Evolutionary conservation across 495 filamentous ascomycete species (phyloP), one percentile per base, ranked within the genome.

Genomic region (Penicillium turbatum): DNA sequence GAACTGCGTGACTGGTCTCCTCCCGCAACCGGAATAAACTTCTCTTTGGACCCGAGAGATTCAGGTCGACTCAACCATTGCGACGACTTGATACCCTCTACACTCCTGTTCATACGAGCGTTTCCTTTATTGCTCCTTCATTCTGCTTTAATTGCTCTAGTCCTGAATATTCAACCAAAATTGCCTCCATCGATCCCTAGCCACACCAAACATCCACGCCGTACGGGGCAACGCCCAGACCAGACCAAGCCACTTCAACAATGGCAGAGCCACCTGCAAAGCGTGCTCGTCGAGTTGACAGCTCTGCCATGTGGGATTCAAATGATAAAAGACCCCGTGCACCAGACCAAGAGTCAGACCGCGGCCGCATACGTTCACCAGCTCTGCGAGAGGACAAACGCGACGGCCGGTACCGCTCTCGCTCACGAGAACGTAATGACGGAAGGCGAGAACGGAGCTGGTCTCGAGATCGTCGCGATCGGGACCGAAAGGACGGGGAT

Each of bases 211-310:
- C 48, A 29, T 19, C 39, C 48, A 21, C 27, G 19, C 21, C 21
- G 45, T 48, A 40, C 60, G 32, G 60, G 54, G 47, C 55, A 56
- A 57, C 60, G 30, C 39, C 49, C 31, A 43, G 38, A 34, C 38
- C 24, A 41, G 29, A 51, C 38, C 19, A 31, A 29, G 12, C 19
- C 49, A 46, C 51, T 40, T 51, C 24, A 57, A 69, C 55, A 42
- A 82, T 81, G 79, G 64, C 75, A 12, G 80, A 82, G 46, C 80
- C 77, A 21, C 76, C 78, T 41, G 60, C 76, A 35, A 82, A 83
- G 58, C 80, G 80, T 35, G 66, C 78, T 30, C 76, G 78, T 47
- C 73, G 77, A 15, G 70, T 70, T 15, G 78, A 82, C 47, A 82
- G 76, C 61, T 67, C 76, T 6, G 59, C 72, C 13, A 82, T 79